Conservation (phyloP, 768 basidiomycete genomes). For the Boletus coccyginus region DNA sequence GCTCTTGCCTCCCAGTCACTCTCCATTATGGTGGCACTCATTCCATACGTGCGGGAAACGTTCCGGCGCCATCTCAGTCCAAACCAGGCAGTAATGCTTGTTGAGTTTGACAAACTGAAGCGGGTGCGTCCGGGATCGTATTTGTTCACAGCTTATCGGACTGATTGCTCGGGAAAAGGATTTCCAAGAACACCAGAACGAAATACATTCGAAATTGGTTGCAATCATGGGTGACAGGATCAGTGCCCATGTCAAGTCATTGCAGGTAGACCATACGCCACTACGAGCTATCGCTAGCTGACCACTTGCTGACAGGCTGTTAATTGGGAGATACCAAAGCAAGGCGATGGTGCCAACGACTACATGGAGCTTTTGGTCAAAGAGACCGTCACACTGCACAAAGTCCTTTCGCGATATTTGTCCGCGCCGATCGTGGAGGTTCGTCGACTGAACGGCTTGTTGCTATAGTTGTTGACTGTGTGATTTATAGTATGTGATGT, state of each 20-base stretch:
- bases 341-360: constrained; percentile 66
- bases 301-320: constrained; percentile 49
- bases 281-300: constrained; percentile 3
- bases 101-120: constrained; percentile 98
- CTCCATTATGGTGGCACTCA: constrained; percentile 89
- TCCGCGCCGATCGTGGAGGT: constrained; percentile 80
- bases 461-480: constrained; percentile 9
- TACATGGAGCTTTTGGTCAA: constrained; percentile 94
- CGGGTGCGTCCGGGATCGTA: constrained; percentile 54
- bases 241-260: constrained; percentile 75
- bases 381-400: constrained; percentile 94
- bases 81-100: constrained; percentile 94
- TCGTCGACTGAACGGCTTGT: constrained; percentile 13
- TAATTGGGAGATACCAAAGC: constrained; percentile 69
- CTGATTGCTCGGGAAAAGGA: constrained; percentile 50
- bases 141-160: not conserved
- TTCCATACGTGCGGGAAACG: constrained; percentile 94
- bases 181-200: constrained; percentile 98
- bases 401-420: constrained; percentile 91
- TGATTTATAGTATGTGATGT: constrained; percentile 77
- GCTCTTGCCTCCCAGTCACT: constrained; percentile 95
- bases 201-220: constrained; percentile 96
- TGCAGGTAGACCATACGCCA: constrained; percentile 54
- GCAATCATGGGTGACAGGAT: constrained; percentile 98
- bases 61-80: constrained; percentile 90